Conservation (phyloP, 1,284 basidiomycete genomes). For the Puccinia horiana region DNA sequence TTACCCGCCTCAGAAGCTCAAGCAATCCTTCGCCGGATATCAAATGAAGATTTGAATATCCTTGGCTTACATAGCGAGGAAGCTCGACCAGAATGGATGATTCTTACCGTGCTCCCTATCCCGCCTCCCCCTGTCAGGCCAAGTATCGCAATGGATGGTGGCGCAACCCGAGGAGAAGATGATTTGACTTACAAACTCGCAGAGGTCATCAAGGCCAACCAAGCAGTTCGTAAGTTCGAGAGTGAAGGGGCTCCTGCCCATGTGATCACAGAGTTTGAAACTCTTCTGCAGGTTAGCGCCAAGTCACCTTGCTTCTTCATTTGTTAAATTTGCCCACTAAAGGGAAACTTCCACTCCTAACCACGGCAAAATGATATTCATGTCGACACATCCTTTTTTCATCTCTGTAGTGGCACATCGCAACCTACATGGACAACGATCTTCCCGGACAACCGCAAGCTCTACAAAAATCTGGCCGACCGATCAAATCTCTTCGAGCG, state of each 20-base stretch:
- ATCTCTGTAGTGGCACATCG: conserved; percentile 76
- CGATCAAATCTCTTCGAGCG: conserved; percentile 96
- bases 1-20: conserved; percentile 87
- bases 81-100: conserved; percentile 99
- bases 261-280: conserved; percentile 93
- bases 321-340: conserved; percentile 21
- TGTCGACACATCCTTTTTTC: neutral
- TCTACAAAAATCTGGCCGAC: conserved; percentile 93
- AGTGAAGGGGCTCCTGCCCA: conserved; percentile 96
- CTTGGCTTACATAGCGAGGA: conserved; percentile 93
- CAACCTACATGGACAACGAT: conserved; percentile 99
- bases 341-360: neutral
- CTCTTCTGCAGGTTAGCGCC: conserved; percentile 75
- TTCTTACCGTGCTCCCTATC: conserved; percentile 93
- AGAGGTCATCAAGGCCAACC: conserved; percentile 94
- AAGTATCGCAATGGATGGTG: conserved; percentile 93
- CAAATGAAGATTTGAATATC: conserved; percentile 81
- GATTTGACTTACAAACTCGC: conserved; percentile 98
- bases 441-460: conserved; percentile 98
- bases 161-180: conserved; percentile 93
- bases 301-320: conserved; percentile 32
- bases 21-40: conserved; percentile 89
- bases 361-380: neutral
- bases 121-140: conserved; percentile 97
- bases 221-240: conserved; percentile 86